Conservation (phyloP, 2,329 filamentous ascomycete species). For the Monosporascus sp. region DNA sequence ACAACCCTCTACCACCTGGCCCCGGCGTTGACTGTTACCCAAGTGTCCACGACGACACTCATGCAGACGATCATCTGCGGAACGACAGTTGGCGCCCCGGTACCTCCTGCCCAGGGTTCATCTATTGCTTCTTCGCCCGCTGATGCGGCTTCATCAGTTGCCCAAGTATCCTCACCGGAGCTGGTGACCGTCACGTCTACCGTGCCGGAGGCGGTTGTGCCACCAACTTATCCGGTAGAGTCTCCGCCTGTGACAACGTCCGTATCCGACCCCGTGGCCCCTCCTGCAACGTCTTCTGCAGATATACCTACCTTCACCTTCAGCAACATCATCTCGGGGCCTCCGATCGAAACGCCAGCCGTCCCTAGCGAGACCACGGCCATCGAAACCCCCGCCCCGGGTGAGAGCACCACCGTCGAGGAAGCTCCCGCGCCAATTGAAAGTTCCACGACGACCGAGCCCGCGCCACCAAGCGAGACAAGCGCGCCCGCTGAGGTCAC, state of each 20-base stretch:
- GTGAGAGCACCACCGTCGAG: not conserved
- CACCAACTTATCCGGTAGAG: not conserved
- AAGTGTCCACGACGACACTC: constrained; percentile 21
- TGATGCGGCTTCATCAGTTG: constrained; percentile 11
- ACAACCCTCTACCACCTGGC: not conserved
- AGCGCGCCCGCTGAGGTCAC: not conserved
- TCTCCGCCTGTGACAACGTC: no score
- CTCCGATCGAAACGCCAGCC: not conserved
- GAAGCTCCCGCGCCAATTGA: not conserved
- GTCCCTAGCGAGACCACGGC: not conserved
- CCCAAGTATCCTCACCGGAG: constrained; percentile 2
- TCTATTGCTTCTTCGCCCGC: constrained; percentile 22
- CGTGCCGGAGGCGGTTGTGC: not conserved
- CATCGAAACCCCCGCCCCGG: not conserved
- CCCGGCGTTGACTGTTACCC: constrained; percentile 13
- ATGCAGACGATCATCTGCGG: constrained; percentile 26
- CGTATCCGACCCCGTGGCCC: no score
- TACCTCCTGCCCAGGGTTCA: constrained; percentile 18
- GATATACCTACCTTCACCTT: not conserved
- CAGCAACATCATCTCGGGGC: constrained; percentile 1
- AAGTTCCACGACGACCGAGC: not conserved
- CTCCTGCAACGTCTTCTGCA: no score
- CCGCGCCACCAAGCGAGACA: no score
- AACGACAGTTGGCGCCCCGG: constrained; percentile 11
- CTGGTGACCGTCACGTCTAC: not conserved